phyloP scores from a whole-genome alignment of 1,139 yeast species.

The Magnusiomyces magnusii region DNA sequence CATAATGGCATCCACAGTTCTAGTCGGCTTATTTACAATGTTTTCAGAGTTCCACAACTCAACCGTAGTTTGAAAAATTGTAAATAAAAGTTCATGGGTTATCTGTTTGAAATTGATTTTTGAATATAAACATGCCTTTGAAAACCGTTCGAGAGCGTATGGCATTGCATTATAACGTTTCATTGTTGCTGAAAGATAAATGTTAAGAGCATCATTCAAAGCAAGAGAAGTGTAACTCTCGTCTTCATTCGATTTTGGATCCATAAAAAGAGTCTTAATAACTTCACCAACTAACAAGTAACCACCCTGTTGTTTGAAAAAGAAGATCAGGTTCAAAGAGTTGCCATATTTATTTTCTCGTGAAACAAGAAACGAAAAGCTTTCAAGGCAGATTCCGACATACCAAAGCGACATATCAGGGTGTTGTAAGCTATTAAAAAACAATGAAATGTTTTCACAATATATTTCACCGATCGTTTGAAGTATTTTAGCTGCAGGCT shows the following conservation, averaged over 20 bases:
- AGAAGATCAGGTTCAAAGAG: constrained; percentile 18
- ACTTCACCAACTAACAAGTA: constrained; percentile 23
- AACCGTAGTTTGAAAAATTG: constrained; percentile 20
- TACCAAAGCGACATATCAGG: not conserved
- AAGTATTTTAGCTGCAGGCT: constrained; percentile 12
- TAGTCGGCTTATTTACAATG: constrained; percentile 20
- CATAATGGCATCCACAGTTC: constrained; percentile 21
- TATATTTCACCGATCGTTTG: constrained; percentile 26
- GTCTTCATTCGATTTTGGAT: constrained; percentile 8
- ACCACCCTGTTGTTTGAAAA: constrained; percentile 31
- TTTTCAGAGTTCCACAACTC: constrained; percentile 27
- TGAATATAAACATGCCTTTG: constrained; percentile 20
- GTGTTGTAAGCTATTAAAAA: constrained; percentile 9
- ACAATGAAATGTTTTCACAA: constrained; percentile 22
- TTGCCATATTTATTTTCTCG: not conserved
- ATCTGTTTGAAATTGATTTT: constrained; percentile 30
- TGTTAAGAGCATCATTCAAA: too few relatives aligned
- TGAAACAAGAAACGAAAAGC: not conserved
- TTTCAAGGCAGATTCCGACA: not conserved
- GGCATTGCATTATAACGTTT: too few relatives aligned
- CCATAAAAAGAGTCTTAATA: constrained; percentile 21
- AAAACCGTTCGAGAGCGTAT: too few relatives aligned
- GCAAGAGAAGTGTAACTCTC: constrained; percentile 12
- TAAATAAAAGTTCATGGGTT: constrained; percentile 29
- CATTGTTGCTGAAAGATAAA: too few relatives aligned